These are phyloP conservation scores for Dictyostelium gargantuum DNA, from an alignment of 208 protist genomes.

Conservation along the genomic window DNA sequence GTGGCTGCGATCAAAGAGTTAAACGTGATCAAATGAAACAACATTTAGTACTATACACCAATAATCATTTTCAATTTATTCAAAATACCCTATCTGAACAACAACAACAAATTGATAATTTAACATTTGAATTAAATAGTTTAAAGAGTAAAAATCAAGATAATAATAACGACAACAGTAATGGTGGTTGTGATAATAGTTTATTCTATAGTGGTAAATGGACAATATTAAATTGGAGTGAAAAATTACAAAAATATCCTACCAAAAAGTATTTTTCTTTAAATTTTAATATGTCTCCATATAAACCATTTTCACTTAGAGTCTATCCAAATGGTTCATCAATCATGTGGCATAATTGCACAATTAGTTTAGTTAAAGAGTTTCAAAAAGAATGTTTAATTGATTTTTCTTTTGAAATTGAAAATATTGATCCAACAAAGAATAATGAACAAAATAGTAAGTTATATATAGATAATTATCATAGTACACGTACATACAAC, in stretches of 20 bases:
- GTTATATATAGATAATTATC: background rate
- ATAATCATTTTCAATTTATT: background rate
- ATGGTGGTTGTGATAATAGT: background rate
- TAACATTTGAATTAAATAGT: background rate
- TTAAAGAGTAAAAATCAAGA: too few species aligned
- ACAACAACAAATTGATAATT: background rate
- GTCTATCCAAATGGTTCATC: background rate
- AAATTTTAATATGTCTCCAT: background rate
- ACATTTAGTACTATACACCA: background rate
- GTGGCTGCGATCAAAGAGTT: background rate
- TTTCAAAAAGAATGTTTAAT: background rate
- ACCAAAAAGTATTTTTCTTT: background rate
- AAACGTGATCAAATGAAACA: background rate
- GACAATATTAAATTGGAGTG: background rate
- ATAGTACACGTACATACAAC: too few species aligned
- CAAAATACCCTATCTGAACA: background rate
- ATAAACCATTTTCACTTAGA: background rate
- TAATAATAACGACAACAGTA: too few species aligned
- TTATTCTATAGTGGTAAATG: background rate
- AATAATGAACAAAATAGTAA: background rate
- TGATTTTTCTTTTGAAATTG: background rate
- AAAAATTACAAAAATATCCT: background rate
- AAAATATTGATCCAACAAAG: background rate
- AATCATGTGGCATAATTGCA: background rate
- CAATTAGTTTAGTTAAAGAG: background rate